Percentiles rank a stretch among this genome's conserved stretches.
These are phyloP conservation scores for Ganoderma sp. DNA, from an alignment of 1,284 basidiomycete species.

Conservation along the genomic window DNA sequence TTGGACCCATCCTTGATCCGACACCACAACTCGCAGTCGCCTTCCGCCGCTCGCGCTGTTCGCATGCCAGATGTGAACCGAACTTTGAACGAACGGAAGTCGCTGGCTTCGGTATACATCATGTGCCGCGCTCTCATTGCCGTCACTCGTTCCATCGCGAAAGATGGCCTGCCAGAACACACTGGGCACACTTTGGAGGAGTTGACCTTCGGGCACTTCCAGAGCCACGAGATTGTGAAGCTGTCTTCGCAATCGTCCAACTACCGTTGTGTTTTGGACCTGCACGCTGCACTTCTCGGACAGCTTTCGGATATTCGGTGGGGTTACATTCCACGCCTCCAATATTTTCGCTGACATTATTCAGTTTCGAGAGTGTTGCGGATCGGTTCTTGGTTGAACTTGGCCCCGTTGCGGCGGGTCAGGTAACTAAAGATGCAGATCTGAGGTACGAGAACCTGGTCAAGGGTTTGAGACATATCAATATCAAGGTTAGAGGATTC, in stretches of 20 bases:
- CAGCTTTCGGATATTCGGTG: constrained; percentile 81
- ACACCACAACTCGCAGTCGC: constrained; percentile 55
- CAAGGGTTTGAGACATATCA: constrained; percentile 77
- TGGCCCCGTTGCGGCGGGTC: constrained; percentile 71
- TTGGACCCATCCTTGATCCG: constrained; percentile 61
- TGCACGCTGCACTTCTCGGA: constrained; percentile 84
- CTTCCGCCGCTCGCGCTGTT: constrained; percentile 45
- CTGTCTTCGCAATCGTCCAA: constrained; percentile 69
- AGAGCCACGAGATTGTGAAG: constrained; percentile 69
- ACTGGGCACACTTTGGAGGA: constrained; percentile 83
- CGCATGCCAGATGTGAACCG: constrained; percentile 60
- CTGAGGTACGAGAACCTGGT: constrained; percentile 84
- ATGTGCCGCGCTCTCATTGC: constrained; percentile 86
- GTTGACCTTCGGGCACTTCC: constrained; percentile 86
- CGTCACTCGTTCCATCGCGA: constrained; percentile 74
- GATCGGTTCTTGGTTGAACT: constrained; percentile 86
- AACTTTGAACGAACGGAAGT: constrained; percentile 77
- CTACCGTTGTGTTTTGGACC: constrained; percentile 78
- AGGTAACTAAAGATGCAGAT: constrained; percentile 80
- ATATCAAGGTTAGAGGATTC: constrained; percentile 67
- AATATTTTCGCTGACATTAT: not conserved
- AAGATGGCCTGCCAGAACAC: constrained; percentile 78
- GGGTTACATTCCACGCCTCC: constrained; percentile 23
- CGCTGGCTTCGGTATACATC: constrained; percentile 83
- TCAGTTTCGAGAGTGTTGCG: constrained; percentile 85